Evolutionary conservation across 2,329 filamentous ascomycete genomes (phyloP).

Genomic region (Dothistroma pini): DNA sequence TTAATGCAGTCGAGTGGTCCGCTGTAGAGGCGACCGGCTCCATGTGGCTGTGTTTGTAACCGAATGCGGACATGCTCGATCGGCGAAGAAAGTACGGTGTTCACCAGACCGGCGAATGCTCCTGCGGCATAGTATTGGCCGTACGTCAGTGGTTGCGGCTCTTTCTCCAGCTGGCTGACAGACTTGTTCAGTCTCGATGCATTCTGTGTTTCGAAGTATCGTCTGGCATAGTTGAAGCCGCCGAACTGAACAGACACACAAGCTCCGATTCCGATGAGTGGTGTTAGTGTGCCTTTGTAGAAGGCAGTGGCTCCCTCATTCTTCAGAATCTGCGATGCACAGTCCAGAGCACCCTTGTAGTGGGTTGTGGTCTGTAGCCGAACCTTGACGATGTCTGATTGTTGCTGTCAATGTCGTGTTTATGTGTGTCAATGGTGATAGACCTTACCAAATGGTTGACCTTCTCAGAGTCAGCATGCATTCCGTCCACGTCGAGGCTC

Average conservation of each 20-base stretch:
- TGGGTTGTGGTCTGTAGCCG: conserved; percentile 84
- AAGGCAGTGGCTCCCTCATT: conserved; percentile 88
- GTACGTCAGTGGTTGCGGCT: conserved; percentile 60
- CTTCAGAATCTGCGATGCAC: conserved; percentile 77
- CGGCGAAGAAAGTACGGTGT: conserved; percentile 80
- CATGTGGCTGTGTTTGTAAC: conserved; percentile 93
- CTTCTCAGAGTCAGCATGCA: conserved; percentile 36
- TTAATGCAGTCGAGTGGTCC: conserved; percentile 88
- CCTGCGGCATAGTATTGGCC: conserved; percentile 85
- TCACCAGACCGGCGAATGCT: conserved; percentile 88
- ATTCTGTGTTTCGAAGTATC: conserved; percentile 77
- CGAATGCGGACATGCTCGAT: conserved; percentile 98
- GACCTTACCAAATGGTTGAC: conserved; percentile 61
- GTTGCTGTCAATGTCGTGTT: background rate
- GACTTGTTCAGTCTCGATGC: conserved; percentile 35
- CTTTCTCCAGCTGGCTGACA: conserved; percentile 29
- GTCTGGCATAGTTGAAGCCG: conserved; percentile 88
- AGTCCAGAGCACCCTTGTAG: conserved; percentile 75
- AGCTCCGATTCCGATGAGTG: conserved; percentile 90
- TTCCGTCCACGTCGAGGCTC: conserved; percentile 1
- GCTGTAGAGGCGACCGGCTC: conserved; percentile 68
- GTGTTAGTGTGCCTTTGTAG: conserved; percentile 97
- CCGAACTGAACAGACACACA: conserved; percentile 97
- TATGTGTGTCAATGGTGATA: conserved; percentile 1
- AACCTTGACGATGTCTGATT: conserved; percentile 88